Percentiles rank a stretch among this genome's conserved stretches.
These are phyloP conservation scores for Phytophthora macrochlamydospora DNA, from an alignment of 352 stramenopile species.

Conservation along the genomic window DNA sequence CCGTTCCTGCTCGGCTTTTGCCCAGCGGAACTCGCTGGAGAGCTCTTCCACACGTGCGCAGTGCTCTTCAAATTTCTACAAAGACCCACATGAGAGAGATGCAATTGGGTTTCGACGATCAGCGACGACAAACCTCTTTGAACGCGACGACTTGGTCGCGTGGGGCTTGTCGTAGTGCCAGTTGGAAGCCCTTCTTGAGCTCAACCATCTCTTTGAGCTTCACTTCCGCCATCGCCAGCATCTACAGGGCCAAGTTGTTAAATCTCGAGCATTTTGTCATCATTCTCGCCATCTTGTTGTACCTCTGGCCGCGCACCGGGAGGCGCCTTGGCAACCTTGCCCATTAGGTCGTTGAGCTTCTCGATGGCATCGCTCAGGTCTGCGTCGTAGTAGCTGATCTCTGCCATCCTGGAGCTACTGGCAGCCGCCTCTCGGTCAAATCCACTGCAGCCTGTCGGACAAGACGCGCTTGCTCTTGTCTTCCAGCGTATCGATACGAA, in stretches of 20 bases:
- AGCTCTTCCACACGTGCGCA: slow-evolving; percentile 81
- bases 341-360: slow-evolving; percentile 88
- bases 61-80: slow-evolving; percentile 87
- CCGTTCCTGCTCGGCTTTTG: slow-evolving; percentile 78
- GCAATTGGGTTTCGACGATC: background rate
- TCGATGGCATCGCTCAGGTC: slow-evolving; percentile 84
- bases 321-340: slow-evolving; percentile 82
- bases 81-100: background rate
- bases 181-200: slow-evolving; percentile 87
- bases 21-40: slow-evolving; percentile 79
- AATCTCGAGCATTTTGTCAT: too few species aligned
- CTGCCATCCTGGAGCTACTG: slow-evolving; percentile 50
- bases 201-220: slow-evolving; percentile 86
- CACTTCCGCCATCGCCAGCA: slow-evolving; percentile 78
- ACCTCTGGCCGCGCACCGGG: slow-evolving; percentile 74
- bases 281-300: background rate
- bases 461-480: slow-evolving; percentile 6
- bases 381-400: slow-evolving; percentile 90
- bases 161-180: slow-evolving; percentile 77
- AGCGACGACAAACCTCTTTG: slow-evolving; percentile 53
- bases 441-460: slow-evolving; percentile 5
- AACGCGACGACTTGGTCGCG: slow-evolving; percentile 71
- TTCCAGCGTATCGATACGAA: background rate
- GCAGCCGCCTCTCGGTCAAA: background rate
- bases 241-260: slow-evolving; percentile 28